These are phyloP conservation scores for Eutrema heterophyllum DNA, from an alignment of 345 rosid species.

Conservation along the genomic window DNA sequence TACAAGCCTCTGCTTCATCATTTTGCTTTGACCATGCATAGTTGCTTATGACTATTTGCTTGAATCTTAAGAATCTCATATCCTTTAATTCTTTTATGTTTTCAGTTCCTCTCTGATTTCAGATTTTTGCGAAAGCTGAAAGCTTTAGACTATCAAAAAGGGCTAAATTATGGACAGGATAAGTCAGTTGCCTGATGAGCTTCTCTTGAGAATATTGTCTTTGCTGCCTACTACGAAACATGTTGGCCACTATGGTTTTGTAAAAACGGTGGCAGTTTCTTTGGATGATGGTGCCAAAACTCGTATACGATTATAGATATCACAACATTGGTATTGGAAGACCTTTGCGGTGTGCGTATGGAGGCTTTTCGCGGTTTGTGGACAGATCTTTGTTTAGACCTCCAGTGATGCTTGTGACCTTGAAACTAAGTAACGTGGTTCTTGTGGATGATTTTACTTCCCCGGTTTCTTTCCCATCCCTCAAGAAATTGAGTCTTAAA, in stretches of 20 bases:
- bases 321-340: background rate
- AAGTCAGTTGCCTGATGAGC: background rate
- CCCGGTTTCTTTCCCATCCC: background rate
- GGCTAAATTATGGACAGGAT: background rate
- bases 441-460: background rate
- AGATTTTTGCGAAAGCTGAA: too few relatives aligned
- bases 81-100: too few relatives aligned
- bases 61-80: too few relatives aligned
- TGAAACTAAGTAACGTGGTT: background rate
- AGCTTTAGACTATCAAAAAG: too few relatives aligned
- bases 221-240: background rate
- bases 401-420: slow-evolving; percentile 8
- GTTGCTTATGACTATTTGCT: too few relatives aligned
- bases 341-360: too few relatives aligned
- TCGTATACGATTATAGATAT: background rate
- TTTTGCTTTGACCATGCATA: too few relatives aligned
- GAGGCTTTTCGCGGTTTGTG: background rate
- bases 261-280: slow-evolving; percentile 13
- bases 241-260: slow-evolving; percentile 14
- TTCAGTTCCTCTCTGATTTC: too few relatives aligned
- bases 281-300: slow-evolving; percentile 13
- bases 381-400: background rate
- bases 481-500: background rate
- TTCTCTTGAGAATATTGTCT: slow-evolving; percentile 4
- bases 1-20: too few relatives aligned